phyloP scores from a whole-genome alignment of 306 rosid species.

The Vigna radiata region DNA sequence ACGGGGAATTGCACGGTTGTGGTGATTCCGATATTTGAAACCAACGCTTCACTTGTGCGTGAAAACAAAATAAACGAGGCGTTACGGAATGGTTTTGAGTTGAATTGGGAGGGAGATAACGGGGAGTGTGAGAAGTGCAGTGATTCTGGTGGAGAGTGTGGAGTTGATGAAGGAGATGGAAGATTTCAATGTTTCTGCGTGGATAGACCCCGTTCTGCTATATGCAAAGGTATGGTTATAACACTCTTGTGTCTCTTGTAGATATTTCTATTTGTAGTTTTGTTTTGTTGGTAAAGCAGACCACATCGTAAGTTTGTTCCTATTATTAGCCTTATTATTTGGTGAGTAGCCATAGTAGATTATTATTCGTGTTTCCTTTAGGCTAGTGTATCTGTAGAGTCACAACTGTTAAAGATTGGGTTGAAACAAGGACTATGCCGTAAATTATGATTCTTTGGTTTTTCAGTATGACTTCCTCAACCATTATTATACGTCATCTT shows the following conservation, averaged over 20 bases:
- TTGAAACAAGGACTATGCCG: background rate
- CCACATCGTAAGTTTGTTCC: no score
- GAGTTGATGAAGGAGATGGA: background rate
- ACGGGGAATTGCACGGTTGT: background rate
- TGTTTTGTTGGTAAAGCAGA: no score
- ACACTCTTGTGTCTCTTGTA: background rate
- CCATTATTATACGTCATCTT: background rate
- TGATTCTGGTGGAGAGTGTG: conserved; percentile 35
- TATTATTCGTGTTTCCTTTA: no score
- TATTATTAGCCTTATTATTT: no score
- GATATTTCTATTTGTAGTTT: background rate
- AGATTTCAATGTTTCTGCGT: conserved; percentile 47
- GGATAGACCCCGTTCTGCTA: conserved; percentile 19
- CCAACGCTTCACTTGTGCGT: rapidly evolving
- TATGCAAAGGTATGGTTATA: conserved; percentile 32
- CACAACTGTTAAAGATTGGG: no score
- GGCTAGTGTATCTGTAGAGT: no score
- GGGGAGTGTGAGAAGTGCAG: background rate
- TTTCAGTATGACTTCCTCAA: background rate
- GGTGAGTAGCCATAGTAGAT: no score
- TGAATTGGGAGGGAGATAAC: background rate
- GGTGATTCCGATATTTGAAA: background rate
- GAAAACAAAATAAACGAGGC: rapidly evolving
- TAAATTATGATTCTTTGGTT: background rate
- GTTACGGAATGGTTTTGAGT: conserved; percentile 9